phyloP scores from a whole-genome alignment of 2,329 filamentous ascomycete genomes.

The Aspergillus ruber region DNA sequence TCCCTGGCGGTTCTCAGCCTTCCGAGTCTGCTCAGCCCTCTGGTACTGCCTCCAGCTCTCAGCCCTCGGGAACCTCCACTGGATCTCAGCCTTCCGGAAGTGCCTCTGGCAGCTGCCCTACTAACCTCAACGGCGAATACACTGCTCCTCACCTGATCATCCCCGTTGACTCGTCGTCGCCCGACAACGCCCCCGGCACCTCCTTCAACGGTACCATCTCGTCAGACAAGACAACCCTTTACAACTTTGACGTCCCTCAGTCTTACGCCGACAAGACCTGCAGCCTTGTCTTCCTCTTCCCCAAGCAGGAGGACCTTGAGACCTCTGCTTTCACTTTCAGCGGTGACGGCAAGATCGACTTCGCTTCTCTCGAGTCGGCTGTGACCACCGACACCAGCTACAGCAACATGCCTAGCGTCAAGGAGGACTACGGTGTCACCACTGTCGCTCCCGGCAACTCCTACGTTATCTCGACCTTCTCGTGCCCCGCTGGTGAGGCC shows the following conservation, averaged over 20 bases:
- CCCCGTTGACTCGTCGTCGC: conserved; percentile 50
- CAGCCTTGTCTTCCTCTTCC: conserved; percentile 60
- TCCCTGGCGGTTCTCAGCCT: conserved; percentile 6
- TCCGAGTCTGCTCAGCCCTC: conserved; percentile 3
- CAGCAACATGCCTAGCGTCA: conserved; percentile 45
- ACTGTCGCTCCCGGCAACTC: conserved; percentile 49
- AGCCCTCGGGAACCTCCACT: neutral
- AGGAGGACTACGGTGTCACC: conserved; percentile 39
- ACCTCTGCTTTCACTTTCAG: conserved; percentile 54
- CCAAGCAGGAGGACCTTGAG: conserved; percentile 50
- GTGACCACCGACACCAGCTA: conserved; percentile 49
- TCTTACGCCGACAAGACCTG: conserved; percentile 54
- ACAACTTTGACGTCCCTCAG: conserved; percentile 62
- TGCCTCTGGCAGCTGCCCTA: conserved; percentile 33
- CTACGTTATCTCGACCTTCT: conserved; percentile 48
- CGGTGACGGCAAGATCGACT: conserved; percentile 49
- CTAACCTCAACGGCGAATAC: conserved; percentile 42
- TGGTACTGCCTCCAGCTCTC: neutral
- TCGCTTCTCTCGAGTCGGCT: conserved; percentile 44
- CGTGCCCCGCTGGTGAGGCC: conserved; percentile 49
- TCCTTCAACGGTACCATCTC: conserved; percentile 53
- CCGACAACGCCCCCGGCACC: conserved; percentile 48
- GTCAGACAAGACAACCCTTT: conserved; percentile 50
- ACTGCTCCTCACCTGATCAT: conserved; percentile 59
- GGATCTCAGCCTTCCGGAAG: conserved; percentile 4